Base-by-base conservation (phyloP, 768 basidiomycete species). In the Lactifluus pinguis region DNA sequence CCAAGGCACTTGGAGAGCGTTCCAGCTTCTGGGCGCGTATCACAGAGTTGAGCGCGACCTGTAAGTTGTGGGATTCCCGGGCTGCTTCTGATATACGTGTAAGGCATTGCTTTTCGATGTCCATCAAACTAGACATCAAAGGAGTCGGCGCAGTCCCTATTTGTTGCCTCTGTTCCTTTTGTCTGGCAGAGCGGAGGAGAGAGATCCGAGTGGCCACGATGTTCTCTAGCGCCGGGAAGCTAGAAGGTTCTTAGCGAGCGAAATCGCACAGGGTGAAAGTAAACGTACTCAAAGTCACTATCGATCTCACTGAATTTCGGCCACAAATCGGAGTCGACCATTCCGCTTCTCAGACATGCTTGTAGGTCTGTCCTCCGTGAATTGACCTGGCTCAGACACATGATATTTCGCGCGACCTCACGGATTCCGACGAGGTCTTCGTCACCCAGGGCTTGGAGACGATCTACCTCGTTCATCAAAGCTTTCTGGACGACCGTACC, bases 21-120 rank as follows among this genome's bases (percentile, higher is more conserved):
- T 83, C 83, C 5, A 94, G 72, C 41, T 74, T 76, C 68, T 89
- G 87, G 0, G 92, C 91, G 30, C 83, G 81, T 34, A 90, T 77
- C 41, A 95, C 77, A 5, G 94, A 85, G 68, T 95, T 98, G 30
- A 97, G 73, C 0, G 95, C 91, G 39, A 93, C 81, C 68, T 97
- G 94, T 15, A 81, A 72, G 52, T 90, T 82, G 54, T 81, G 78
- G 0, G 83, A 79, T 41, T 76, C 70, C 19, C 94, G 79, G 14
- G 95, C 93, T 30, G 83, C 84, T 67, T 78, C 73, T 14, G 84
- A 92, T 59, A 97, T 75, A 17, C 76, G 76, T 34, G 94, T 72
- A 8, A 95, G 82, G 66, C 86, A 92, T 1, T 72, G 68, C 47
- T 81, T 86, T 70, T 97, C 89, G 1, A 88, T 68, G 3, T 80